These are phyloP conservation scores for Ramularia collo-cygni DNA, from an alignment of 2,329 filamentous ascomycete genomes.

Conservation along the genomic window DNA sequence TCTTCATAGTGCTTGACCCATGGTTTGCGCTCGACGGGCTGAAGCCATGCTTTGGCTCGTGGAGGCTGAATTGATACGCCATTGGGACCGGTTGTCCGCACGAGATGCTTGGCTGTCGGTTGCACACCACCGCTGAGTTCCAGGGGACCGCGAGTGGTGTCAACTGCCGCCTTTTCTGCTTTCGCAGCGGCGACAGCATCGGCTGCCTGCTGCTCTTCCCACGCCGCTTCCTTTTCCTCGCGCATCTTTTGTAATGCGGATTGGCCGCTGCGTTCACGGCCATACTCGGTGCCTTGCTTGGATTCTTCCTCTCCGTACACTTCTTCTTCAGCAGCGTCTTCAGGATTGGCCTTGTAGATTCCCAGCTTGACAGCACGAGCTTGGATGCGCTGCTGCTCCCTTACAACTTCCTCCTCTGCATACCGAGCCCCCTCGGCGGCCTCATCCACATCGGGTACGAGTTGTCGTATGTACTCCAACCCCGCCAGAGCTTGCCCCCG, in stretches of 20 bases:
- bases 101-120: slow-evolving; percentile 9
- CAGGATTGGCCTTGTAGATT: slow-evolving; percentile 25
- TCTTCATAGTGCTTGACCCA: slow-evolving; percentile 35
- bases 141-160: slow-evolving; percentile 24
- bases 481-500: slow-evolving; percentile 25
- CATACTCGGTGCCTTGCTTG: slow-evolving; percentile 22
- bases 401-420: slow-evolving; percentile 30
- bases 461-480: slow-evolving; percentile 27
- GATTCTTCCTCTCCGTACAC: slow-evolving; percentile 15
- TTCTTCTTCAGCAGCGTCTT: slow-evolving; percentile 12
- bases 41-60: slow-evolving; percentile 22
- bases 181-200: slow-evolving; percentile 14
- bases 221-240: slow-evolving; percentile 25
- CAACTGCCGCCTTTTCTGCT: slow-evolving; percentile 16
- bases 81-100: slow-evolving; percentile 7
- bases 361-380: slow-evolving; percentile 28
- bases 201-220: slow-evolving; percentile 23
- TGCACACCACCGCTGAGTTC: slow-evolving; percentile 27
- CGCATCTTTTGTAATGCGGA: slow-evolving; percentile 25
- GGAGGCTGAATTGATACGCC: slow-evolving; percentile 20
- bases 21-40: slow-evolving; percentile 25
- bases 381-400: slow-evolving; percentile 24
- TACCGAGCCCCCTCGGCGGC: slow-evolving; percentile 26
- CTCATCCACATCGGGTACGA: slow-evolving; percentile 31
- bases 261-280: slow-evolving; percentile 22